A percentile compares a stretch with the other conserved stretches of the same genome.
phyloP scores from a whole-genome alignment of 2,329 filamentous ascomycete genomes.

The Tolypocladium paradoxum region DNA sequence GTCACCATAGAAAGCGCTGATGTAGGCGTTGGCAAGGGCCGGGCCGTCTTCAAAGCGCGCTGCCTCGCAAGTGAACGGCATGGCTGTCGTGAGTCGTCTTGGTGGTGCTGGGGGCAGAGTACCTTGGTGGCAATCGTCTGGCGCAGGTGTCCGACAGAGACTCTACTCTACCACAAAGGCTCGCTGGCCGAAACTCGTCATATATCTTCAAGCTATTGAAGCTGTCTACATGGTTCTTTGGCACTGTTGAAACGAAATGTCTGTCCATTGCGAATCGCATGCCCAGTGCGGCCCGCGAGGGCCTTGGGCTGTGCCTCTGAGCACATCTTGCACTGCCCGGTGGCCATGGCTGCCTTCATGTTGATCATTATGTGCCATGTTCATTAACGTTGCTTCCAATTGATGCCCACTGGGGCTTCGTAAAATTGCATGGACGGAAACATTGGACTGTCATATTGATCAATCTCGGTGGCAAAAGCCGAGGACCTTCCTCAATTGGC shows the following conservation, averaged over 20 bases:
- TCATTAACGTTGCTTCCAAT: not conserved
- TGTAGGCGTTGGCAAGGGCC: not conserved
- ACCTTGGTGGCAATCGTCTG: not conserved
- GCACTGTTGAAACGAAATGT: not conserved
- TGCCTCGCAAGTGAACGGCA: conserved; percentile 3
- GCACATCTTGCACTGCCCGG: not conserved
- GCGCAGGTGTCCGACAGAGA: not conserved
- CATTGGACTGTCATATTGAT: not conserved
- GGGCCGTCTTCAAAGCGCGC: conserved; percentile 2
- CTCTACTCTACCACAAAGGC: too few relatives aligned
- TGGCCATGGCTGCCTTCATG: not conserved
- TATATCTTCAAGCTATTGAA: not conserved
- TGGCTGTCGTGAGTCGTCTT: not conserved
- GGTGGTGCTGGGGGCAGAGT: not conserved
- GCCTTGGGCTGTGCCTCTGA: not conserved
- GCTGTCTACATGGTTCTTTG: not conserved
- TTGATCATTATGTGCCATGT: not conserved
- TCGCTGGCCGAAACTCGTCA: not conserved
- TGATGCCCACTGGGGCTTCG: not conserved
- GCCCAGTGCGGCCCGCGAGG: not conserved
- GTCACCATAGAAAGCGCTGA: not conserved
- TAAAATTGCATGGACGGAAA: too few relatives aligned
- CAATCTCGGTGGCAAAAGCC: not conserved
- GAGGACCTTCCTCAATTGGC: not conserved
- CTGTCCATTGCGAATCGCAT: not conserved